These are phyloP conservation scores for Leccinum insolens DNA, from an alignment of 1,284 basidiomycete species.

Conservation along the genomic window DNA sequence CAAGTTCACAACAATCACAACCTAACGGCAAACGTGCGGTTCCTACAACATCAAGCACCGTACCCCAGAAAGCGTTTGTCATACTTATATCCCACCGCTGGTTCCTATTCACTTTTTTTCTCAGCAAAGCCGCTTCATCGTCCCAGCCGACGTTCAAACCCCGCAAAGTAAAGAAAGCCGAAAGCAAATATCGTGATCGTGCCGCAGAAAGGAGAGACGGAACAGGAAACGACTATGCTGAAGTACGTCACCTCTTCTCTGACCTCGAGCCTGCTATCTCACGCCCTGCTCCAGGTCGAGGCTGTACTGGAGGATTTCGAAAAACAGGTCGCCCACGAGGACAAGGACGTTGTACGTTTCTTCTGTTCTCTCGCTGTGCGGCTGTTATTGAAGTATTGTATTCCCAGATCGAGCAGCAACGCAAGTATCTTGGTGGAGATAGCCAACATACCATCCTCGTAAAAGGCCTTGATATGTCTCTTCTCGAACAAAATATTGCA, in stretches of 20 bases:
- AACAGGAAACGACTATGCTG: conserved; percentile 66
- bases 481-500: conserved; percentile 84
- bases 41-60: conserved; percentile 9
- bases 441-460: conserved; percentile 84
- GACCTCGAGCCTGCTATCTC: conserved; percentile 2
- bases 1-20: conserved; percentile 26
- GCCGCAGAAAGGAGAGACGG: conserved; percentile 69
- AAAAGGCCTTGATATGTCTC: conserved; percentile 87
- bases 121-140: conserved; percentile 39
- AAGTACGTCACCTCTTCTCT: conserved; percentile 40
- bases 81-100: conserved; percentile 12
- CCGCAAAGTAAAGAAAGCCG: conserved; percentile 68
- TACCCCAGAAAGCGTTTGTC: conserved; percentile 24
- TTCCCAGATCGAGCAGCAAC: conserved; percentile 72
- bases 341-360: conserved; percentile 56
- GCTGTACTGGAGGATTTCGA: conserved; percentile 82
- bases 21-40: conserved; percentile 3
- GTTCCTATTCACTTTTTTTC: conserved; percentile 1
- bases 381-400: conserved; percentile 3
- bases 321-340: conserved; percentile 56
- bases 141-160: conserved; percentile 71
- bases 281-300: conserved; percentile 58
- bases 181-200: conserved; percentile 65
- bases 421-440: conserved; percentile 87
- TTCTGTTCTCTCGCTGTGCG: not conserved